Base-by-base conservation (phyloP, 306 rosid genomes). In the Vigna angularis region DNA sequence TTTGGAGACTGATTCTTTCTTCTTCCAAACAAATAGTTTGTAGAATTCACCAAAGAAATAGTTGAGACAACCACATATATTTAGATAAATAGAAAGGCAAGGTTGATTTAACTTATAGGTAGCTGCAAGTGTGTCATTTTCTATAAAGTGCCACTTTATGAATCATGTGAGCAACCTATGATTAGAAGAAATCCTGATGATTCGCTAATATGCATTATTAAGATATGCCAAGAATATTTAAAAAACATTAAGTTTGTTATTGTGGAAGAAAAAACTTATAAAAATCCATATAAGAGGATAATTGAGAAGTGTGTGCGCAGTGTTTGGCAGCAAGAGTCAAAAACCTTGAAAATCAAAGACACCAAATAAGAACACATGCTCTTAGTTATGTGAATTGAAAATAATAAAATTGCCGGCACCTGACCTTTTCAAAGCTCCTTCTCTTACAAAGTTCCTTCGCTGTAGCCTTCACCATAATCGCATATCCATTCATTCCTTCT, bases 371-470 rank as follows among this genome's bases (percentile, higher is more conserved):
- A 83, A 83, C 79, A 64, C 79, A 72, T 55, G 79, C 49, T 66
- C 40, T 16, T 52, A 36, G 44, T 48, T 18, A 40, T 47, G 13
- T 42, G 1, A 1, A 18, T n/a, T 28, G 18, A 65, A 10, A 57
- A 50, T 75, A 45, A 24, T 70, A 72, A 82, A 83, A 32, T 67
- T 55, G 90, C 92, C 84, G 84, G 89, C 88, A 79, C 79, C 72
- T 67, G 83, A 83, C 86, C 76, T 38, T 55, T 77, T 83, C 86
- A 83, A 82, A 72, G 44, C 30, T 26, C 16, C 8, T 48, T 4
- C 66, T 24, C 42, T 58, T 81, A 50, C 50, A 81, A 48, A 75
- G 9, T 24, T 55, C 42, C 74, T 6, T 20, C 22, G 28, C 24
- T 62, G 47, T 3, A 34, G 3, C 36, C 36, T 57, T 32, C 0